A percentile compares a stretch with the other conserved stretches of the same genome.
phyloP scores from a whole-genome alignment of 2,329 filamentous ascomycete genomes.

The Paraphaeosphaeria minitans region DNA sequence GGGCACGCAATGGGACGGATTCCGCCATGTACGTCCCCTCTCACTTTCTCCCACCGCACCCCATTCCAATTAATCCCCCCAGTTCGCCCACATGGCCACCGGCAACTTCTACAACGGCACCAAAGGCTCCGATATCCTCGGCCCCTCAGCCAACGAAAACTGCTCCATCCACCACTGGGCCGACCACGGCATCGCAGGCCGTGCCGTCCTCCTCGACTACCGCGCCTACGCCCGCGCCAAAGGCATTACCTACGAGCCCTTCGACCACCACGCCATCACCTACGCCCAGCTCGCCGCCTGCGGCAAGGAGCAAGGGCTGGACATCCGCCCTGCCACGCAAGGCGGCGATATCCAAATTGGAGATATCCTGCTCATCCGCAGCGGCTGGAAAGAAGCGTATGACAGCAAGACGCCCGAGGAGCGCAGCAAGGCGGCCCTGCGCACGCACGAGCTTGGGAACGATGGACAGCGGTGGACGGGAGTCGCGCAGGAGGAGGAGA shows the following conservation, averaged over 20 bases:
- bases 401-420: slow-evolving; percentile 50
- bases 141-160: slow-evolving; percentile 49
- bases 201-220: slow-evolving; percentile 53
- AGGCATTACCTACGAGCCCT: slow-evolving; percentile 51
- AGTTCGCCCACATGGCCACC: slow-evolving; percentile 47
- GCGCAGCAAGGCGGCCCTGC: slow-evolving; percentile 43
- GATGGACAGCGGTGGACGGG: slow-evolving; percentile 55
- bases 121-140: slow-evolving; percentile 49
- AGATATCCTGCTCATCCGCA: slow-evolving; percentile 70
- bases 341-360: slow-evolving; percentile 63
- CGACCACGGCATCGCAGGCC: slow-evolving; percentile 52
- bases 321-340: slow-evolving; percentile 61
- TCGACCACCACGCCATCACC: slow-evolving; percentile 49
- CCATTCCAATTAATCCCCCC: background rate
- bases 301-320: slow-evolving; percentile 64
- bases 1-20: slow-evolving; percentile 54
- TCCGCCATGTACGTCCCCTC: slow-evolving; percentile 45
- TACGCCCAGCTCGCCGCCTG: slow-evolving; percentile 60
- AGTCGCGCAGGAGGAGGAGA: slow-evolving; percentile 59
- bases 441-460: slow-evolving; percentile 49
- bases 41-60: background rate
- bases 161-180: slow-evolving; percentile 54
- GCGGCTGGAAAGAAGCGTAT: slow-evolving; percentile 66
- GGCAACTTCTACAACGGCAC: slow-evolving; percentile 51
- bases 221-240: slow-evolving; percentile 49